Conservation (phyloP, 2,329 filamentous ascomycete genomes). For the Clonostachys chloroleuca region DNA sequence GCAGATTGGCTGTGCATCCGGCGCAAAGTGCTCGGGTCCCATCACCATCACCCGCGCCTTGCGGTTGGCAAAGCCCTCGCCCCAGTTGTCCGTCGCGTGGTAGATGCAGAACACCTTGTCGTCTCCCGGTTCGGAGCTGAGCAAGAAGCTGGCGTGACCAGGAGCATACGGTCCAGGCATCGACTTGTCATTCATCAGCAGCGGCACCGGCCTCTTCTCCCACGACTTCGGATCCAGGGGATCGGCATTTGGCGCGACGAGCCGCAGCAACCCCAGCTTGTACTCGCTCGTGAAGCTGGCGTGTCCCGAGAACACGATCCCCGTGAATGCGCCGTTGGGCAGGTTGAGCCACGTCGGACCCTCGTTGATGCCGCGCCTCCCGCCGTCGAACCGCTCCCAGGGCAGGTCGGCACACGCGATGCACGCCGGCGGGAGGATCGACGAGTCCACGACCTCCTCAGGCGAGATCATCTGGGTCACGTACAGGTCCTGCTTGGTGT, state of each 20-base stretch:
- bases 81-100: conserved; percentile 7
- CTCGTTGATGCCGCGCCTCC: conserved; percentile 6
- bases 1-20: conserved; percentile 7
- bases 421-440: conserved; percentile 3
- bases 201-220: conserved; percentile 4
- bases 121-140: conserved; percentile 10
- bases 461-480: conserved; percentile 4
- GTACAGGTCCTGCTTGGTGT: conserved; percentile 7
- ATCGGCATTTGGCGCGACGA: conserved; percentile 2
- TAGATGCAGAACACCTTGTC: conserved; percentile 6
- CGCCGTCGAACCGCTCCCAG: conserved; percentile 6
- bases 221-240: conserved; percentile 6
- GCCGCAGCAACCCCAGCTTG: conserved; percentile 4
- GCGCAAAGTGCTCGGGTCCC: conserved; percentile 6
- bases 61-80: conserved; percentile 10
- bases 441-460: not conserved
- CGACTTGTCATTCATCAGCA: conserved; percentile 5
- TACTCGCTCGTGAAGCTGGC: conserved; percentile 9
- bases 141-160: conserved; percentile 12
- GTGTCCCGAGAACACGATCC: conserved; percentile 8
- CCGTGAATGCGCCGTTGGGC: conserved; percentile 6
- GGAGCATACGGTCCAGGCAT: conserved; percentile 6
- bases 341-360: conserved; percentile 7
- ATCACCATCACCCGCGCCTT: conserved; percentile 10
- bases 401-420: conserved; percentile 4